phyloP scores from a whole-genome alignment of 1,284 basidiomycete genomes.

The Grifola frondosa region DNA sequence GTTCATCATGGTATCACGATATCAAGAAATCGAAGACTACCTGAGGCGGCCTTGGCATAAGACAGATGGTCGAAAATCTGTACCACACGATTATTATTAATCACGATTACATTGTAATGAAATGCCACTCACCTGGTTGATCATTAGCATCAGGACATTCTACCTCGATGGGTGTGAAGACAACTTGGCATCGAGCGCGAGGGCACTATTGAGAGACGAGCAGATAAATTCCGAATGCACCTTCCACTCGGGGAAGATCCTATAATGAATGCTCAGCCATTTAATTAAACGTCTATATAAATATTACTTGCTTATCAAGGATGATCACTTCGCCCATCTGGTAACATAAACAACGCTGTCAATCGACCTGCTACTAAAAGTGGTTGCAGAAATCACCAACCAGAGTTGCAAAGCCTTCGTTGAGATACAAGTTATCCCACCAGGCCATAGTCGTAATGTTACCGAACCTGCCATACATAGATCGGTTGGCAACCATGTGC shows the following conservation, averaged over 20 bases:
- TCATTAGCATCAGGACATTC: constrained; percentile 87
- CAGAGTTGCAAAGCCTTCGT: constrained; percentile 87
- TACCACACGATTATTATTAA: constrained; percentile 1
- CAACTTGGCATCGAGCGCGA: constrained; percentile 83
- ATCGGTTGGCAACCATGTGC: background rate
- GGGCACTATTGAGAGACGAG: constrained; percentile 70
- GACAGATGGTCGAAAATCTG: constrained; percentile 87
- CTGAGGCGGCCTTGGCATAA: constrained; percentile 85
- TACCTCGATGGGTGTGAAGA: constrained; percentile 96
- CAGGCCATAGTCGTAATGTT: constrained; percentile 92
- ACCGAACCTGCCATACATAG: constrained; percentile 61
- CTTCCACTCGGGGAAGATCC: constrained; percentile 79
- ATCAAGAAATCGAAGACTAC: too few relatives aligned
- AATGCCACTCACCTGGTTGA: constrained; percentile 60
- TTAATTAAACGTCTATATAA: background rate
- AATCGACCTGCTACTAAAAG: background rate
- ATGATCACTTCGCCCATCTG: constrained; percentile 93
- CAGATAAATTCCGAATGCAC: constrained; percentile 70
- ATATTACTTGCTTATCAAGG: constrained; percentile 52
- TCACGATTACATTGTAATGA: background rate
- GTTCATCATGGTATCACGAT: too few relatives aligned
- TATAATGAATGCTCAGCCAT: constrained; percentile 26
- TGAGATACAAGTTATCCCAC: constrained; percentile 91
- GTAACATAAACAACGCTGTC: constrained; percentile 5
- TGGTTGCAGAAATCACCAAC: constrained; percentile 35